phyloP scores from a whole-genome alignment of 164 flowering plant species.

The Chimonanthus salicifolius region DNA sequence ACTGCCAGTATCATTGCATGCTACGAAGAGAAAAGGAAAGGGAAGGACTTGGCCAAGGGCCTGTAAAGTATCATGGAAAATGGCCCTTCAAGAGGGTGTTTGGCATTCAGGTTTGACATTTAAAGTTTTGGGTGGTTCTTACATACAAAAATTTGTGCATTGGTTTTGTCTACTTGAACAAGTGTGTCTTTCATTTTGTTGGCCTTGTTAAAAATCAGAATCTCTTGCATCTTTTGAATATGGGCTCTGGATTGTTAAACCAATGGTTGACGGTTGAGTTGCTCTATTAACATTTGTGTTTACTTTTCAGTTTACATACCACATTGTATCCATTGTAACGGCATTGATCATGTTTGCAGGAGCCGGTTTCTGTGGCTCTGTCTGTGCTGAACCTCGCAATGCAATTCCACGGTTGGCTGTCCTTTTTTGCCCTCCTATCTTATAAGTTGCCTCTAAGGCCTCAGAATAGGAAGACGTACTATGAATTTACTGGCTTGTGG shows the following conservation, averaged over 20 bases:
- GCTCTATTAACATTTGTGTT: neutral
- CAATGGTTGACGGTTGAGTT: no score
- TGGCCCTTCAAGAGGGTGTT: conserved; percentile 80
- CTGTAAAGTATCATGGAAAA: conserved; percentile 83
- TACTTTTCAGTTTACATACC: neutral
- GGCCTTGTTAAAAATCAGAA: neutral
- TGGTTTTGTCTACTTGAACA: neutral
- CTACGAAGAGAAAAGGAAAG: conserved; percentile 64
- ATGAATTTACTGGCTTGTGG: conserved; percentile 78
- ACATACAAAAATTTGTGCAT: neutral
- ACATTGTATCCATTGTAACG: neutral
- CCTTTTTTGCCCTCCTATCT: conserved; percentile 68
- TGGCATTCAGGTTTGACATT: conserved; percentile 66
- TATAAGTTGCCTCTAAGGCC: conserved; percentile 70
- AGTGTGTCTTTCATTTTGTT: neutral
- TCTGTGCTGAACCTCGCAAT: conserved; percentile 75
- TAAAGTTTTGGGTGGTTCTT: neutral
- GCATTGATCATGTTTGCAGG: conserved; percentile 34
- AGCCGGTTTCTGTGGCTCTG: conserved; percentile 81
- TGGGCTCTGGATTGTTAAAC: neutral
- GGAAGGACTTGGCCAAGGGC: conserved; percentile 41
- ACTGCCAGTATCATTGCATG: conserved; percentile 87
- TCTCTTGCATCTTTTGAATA: neutral
- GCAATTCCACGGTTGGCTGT: conserved; percentile 93
- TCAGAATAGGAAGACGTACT: conserved; percentile 51